Conservation (phyloP, 75 land plant species). For the Cryptomeria japonica region DNA sequence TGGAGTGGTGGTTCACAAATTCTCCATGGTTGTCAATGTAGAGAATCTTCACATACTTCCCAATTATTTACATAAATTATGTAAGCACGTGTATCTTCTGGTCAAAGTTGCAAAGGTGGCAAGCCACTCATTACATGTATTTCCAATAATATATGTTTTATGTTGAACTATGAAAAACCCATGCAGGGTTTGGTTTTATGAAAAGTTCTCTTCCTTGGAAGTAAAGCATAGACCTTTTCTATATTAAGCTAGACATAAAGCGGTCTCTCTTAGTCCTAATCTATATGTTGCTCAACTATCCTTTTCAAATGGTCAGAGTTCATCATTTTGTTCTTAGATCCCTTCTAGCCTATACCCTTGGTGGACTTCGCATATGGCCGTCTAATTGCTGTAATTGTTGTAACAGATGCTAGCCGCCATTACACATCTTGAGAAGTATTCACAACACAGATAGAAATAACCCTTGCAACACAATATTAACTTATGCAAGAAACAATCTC, state of each 20-base stretch:
- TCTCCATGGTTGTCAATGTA: too few species aligned
- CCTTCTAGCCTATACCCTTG: too few species aligned
- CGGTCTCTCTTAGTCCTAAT: not conserved
- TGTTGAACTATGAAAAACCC: not conserved
- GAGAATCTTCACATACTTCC: too few species aligned
- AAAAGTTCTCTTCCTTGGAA: not conserved
- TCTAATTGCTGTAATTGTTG: too few species aligned
- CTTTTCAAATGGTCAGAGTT: not conserved
- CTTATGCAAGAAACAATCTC: too few species aligned
- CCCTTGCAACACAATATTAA: too few species aligned
- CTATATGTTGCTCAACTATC: not conserved
- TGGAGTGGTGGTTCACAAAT: too few species aligned
- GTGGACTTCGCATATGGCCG: too few species aligned
- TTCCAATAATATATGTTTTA: conserved; percentile 6
- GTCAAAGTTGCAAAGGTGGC: conserved; percentile 17
- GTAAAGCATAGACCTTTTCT: not conserved
- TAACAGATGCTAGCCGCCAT: too few species aligned
- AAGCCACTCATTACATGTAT: conserved; percentile 9
- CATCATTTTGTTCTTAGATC: not conserved
- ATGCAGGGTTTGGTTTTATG: conserved; percentile 1
- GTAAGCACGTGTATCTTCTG: conserved; percentile 11
- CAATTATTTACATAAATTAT: conserved; percentile 8
- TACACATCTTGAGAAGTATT: too few species aligned
- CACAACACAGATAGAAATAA: too few species aligned
- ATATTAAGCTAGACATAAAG: not conserved